These are phyloP conservation scores for Apiotrichum siamense DNA, from an alignment of 1,284 basidiomycete species.

Conservation along the genomic window DNA sequence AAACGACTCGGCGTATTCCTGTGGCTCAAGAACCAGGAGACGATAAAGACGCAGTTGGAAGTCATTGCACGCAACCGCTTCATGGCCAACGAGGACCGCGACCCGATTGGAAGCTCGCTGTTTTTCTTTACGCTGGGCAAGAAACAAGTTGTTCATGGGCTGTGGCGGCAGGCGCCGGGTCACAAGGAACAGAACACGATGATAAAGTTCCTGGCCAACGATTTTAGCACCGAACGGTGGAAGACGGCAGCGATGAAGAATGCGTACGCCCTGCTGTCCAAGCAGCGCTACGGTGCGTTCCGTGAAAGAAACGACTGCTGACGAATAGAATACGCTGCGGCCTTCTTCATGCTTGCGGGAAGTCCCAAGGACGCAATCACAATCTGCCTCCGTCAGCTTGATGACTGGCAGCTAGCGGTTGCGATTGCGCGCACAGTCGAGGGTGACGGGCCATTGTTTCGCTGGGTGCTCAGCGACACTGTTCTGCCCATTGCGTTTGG, in stretches of 20 bases:
- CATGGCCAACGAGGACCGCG: slow-evolving; percentile 72
- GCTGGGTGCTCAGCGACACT: slow-evolving; percentile 61
- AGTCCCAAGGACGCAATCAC: slow-evolving; percentile 85
- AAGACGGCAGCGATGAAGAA: slow-evolving; percentile 92
- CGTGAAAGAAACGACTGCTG: neutral
- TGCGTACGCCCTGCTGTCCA: slow-evolving; percentile 85
- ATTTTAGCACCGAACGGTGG: slow-evolving; percentile 82
- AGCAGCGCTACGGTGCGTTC: slow-evolving; percentile 76
- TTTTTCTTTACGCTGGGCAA: slow-evolving; percentile 95
- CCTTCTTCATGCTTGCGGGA: slow-evolving; percentile 91
- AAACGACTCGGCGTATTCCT: slow-evolving; percentile 76
- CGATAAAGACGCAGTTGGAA: slow-evolving; percentile 76
- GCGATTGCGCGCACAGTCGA: slow-evolving; percentile 79
- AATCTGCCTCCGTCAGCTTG: slow-evolving; percentile 79
- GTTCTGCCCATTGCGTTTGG: slow-evolving; percentile 79
- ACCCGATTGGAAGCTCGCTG: slow-evolving; percentile 82
- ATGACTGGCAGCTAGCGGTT: slow-evolving; percentile 84
- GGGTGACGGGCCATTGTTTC: slow-evolving; percentile 70
- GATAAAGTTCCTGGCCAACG: slow-evolving; percentile 88
- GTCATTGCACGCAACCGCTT: slow-evolving; percentile 88
- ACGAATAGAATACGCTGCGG: slow-evolving; percentile 79
- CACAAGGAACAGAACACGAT: slow-evolving; percentile 85
- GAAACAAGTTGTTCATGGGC: slow-evolving; percentile 78
- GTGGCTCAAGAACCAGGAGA: slow-evolving; percentile 74
- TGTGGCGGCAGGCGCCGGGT: slow-evolving; percentile 93